Evolutionary conservation across 345 rosid genomes (phyloP), one percentile per base, ranked within the genome.

Genomic region (Physaria fendleri): DNA sequence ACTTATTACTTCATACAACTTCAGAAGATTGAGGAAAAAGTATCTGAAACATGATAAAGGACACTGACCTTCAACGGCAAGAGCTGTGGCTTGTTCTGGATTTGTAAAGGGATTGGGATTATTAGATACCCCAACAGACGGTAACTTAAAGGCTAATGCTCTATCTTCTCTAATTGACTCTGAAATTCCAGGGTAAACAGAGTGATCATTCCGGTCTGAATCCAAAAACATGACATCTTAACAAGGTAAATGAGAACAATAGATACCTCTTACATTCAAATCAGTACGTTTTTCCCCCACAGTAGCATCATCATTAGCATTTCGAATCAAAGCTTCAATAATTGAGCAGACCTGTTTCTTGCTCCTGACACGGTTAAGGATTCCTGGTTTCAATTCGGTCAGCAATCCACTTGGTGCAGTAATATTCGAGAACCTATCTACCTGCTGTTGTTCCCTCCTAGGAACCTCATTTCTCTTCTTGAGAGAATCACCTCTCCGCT

Each of bases 341-440:
- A 90, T 82, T 18, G 99, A 85, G 71, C 80, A 94, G 35, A 93
- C 99, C 63, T 93, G 99, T 66, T 78, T 82, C 72, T 71, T 90
- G 49, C 81, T 90, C 65, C 99, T 81, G 28, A 93, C 90, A 62
- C n/a, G 93, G 76, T 83, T 87, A 66, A 93, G 83, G 53, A 93
- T 93, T 38, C 99, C 95, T 0, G 94, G 99, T 64, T 89, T 93
- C 77, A 93, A 57, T 41, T 78, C 91, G 40, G 85, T 89, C 56
- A 93, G 81, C 66, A 87, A 77, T 30, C 95, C 97, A 68, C 94
- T 93, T 1, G 99, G 99, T 15, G 95, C 86, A 11, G 97, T 82
- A 56, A 89, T 73, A 74, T 83, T 85, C 5, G 97, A 60, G 42
- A 93, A 83, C 73, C 85, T 82, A 70, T 87, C 94, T 24, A 76